Conservation (phyloP, 202 grass and related monocot genomes). For the Elaeis oleifera region DNA sequence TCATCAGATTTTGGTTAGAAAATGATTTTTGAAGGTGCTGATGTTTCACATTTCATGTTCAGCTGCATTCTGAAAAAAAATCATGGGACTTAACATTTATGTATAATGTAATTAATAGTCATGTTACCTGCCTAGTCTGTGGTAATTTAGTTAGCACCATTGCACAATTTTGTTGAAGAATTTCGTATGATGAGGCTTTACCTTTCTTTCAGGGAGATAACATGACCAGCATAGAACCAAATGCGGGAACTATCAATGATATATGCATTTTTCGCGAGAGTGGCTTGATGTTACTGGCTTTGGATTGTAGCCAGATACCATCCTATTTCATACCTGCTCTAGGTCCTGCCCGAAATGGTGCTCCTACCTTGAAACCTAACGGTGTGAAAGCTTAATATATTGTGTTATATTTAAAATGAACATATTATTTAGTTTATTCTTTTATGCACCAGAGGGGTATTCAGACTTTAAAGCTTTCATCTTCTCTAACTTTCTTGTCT, state of each 20-base stretch:
- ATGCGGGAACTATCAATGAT: slow-evolving; percentile 74
- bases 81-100: no score
- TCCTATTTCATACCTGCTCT: slow-evolving; percentile 79
- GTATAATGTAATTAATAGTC: no score
- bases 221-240: slow-evolving; percentile 93
- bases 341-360: slow-evolving; percentile 97
- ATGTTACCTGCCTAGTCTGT: no score
- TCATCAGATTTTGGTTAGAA: no score
- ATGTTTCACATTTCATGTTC: no score
- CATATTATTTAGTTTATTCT: neutral
- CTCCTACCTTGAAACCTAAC: slow-evolving; percentile 94
- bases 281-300: slow-evolving; percentile 74
- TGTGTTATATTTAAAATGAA: no score
- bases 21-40: no score
- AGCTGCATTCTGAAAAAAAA: no score
- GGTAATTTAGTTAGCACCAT: no score
- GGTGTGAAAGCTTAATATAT: slow-evolving; percentile 22
- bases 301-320: slow-evolving; percentile 93
- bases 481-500: slow-evolving; percentile 3
- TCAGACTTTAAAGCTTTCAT: slow-evolving; percentile 3
- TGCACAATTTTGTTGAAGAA: no score
- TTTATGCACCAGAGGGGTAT: neutral
- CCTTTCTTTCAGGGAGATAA: slow-evolving; percentile 60
- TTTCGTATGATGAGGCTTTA: slow-evolving; percentile 24
- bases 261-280: slow-evolving; percentile 68